phyloP scores from a whole-genome alignment of 2,329 filamentous ascomycete species.

The Parascedosporium putredinis region DNA sequence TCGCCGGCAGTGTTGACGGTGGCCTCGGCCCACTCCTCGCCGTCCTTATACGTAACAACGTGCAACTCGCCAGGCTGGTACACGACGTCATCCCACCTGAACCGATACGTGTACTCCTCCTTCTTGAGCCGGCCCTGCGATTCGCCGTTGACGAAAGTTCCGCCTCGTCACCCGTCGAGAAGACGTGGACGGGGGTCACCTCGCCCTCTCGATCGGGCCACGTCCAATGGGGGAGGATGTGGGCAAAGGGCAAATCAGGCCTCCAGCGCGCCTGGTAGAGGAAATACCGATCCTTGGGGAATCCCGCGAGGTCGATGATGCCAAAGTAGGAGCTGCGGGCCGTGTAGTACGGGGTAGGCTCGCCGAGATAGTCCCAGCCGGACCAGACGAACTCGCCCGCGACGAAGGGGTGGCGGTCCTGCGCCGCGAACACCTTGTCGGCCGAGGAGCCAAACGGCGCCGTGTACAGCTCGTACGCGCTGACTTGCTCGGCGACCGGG shows the following conservation, averaged over 20 bases:
- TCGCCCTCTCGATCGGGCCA: slow-evolving; percentile 37
- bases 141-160: slow-evolving; percentile 43
- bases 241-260: slow-evolving; percentile 33
- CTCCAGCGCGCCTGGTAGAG: slow-evolving; percentile 45
- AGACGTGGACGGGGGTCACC: slow-evolving; percentile 44
- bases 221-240: slow-evolving; percentile 47
- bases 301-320: slow-evolving; percentile 46
- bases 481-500: slow-evolving; percentile 25
- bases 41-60: slow-evolving; percentile 37
- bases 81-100: slow-evolving; percentile 40
- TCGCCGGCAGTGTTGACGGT: slow-evolving; percentile 29
- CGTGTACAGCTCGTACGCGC: slow-evolving; percentile 41
- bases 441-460: slow-evolving; percentile 35
- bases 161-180: slow-evolving; percentile 39
- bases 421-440: slow-evolving; percentile 40
- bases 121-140: slow-evolving; percentile 30
- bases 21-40: slow-evolving; percentile 33
- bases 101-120: slow-evolving; percentile 29
- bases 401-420: slow-evolving; percentile 37
- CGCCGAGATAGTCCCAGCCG: slow-evolving; percentile 39
- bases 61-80: slow-evolving; percentile 36
- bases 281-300: slow-evolving; percentile 45
- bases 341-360: slow-evolving; percentile 36
- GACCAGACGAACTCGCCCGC: slow-evolving; percentile 45
- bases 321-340: slow-evolving; percentile 44